A percentile compares a stretch with the other conserved stretches of the same genome.
phyloP scores from a whole-genome alignment of 345 rosid genomes.

The Pistacia vera region DNA sequence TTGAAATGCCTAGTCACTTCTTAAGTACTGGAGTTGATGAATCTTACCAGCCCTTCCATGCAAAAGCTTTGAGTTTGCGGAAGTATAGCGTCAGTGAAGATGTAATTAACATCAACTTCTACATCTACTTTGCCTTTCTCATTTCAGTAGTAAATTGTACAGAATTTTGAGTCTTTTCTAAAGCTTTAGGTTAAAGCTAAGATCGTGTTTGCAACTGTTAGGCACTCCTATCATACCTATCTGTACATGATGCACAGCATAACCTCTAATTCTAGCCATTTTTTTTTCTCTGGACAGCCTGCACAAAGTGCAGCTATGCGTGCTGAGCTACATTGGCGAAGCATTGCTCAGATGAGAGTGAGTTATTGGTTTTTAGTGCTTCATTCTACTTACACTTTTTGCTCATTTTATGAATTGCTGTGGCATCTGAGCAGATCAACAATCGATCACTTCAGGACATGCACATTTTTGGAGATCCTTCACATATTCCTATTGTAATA shows the following conservation, averaged over 20 bases:
- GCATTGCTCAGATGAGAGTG: constrained; percentile 98
- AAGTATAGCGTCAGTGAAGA: constrained; percentile 63
- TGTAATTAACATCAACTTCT: constrained; percentile 38
- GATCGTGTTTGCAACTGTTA: background rate
- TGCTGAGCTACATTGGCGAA: constrained; percentile 94
- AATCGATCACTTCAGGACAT: constrained; percentile 87
- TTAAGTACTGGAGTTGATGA: constrained; percentile 74
- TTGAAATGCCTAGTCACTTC: constrained; percentile 89
- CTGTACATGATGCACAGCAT: constrained; percentile 13
- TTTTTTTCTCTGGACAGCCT: constrained; percentile 55
- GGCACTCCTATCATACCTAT: background rate
- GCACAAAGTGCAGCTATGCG: constrained; percentile 77
- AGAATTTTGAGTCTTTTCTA: background rate
- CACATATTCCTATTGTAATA: constrained; percentile 73
- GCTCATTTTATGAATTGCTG: constrained; percentile 14
- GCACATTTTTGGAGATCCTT: constrained; percentile 87
- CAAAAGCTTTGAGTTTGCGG: constrained; percentile 59
- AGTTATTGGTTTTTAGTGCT: constrained; percentile 29
- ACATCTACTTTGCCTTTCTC: background rate
- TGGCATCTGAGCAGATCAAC: constrained; percentile 67
- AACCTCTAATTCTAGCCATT: constrained; percentile 7
- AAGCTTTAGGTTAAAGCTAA: background rate
- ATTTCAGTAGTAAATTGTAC: background rate
- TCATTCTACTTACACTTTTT: constrained; percentile 2
- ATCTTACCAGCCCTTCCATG: constrained; percentile 49